Conservation (phyloP, 495 filamentous ascomycete genomes). For the Chaetomium fimeti region DNA sequence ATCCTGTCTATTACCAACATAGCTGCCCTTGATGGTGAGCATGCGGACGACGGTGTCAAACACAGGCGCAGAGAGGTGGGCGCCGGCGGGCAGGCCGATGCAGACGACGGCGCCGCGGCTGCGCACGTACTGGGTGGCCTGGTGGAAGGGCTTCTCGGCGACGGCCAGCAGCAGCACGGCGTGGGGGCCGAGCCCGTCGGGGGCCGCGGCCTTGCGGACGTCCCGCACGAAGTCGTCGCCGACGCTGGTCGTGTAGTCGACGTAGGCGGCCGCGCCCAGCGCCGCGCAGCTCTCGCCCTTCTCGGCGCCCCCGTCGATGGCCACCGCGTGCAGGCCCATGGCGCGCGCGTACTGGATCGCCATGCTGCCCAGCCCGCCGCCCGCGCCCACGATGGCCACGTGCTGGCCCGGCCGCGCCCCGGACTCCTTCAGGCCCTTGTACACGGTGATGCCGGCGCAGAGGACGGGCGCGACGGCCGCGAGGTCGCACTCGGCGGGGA, state of each 20-base stretch:
- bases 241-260: constrained; percentile 72
- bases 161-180: constrained; percentile 84
- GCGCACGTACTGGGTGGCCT: constrained; percentile 78
- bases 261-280: constrained; percentile 67
- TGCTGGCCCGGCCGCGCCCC: constrained; percentile 69
- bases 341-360: constrained; percentile 85
- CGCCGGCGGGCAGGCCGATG: constrained; percentile 79
- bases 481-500: constrained; percentile 71
- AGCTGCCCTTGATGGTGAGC: constrained; percentile 89
- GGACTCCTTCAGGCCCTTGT: constrained; percentile 88
- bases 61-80: constrained; percentile 76
- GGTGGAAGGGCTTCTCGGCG: constrained; percentile 88
- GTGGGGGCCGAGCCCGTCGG: constrained; percentile 79
- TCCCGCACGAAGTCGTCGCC: constrained; percentile 75
- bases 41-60: constrained; percentile 81
- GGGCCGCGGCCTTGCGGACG: constrained; percentile 68
- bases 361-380: constrained; percentile 79
- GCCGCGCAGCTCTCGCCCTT: constrained; percentile 66
- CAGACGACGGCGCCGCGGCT: constrained; percentile 75
- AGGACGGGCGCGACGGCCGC: constrained; percentile 79
- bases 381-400: constrained; percentile 84
- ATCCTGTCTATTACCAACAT: constrained; percentile 88
- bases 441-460: constrained; percentile 88
- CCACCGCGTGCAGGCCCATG: constrained; percentile 77
- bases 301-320: constrained; percentile 77